Evolutionary conservation across 129 eudicot species (phyloP).

Genomic region (Flaveria brownii): DNA sequence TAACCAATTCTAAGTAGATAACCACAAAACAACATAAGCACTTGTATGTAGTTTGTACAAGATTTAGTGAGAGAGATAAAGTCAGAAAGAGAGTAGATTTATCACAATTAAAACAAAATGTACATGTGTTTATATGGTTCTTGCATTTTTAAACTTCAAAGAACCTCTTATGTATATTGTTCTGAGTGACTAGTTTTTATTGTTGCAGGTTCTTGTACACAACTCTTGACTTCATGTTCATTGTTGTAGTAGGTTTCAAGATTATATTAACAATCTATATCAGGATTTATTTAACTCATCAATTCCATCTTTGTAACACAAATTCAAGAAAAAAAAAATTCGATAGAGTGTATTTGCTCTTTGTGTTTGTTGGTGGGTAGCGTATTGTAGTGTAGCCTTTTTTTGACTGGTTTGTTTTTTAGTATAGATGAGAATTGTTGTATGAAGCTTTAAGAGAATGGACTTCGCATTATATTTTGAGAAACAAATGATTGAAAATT

Average conservation of each 20-base stretch:
- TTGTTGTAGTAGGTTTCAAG: slow-evolving; percentile 13
- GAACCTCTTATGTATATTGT: neutral
- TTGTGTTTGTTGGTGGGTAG: neutral
- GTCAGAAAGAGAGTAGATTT: neutral
- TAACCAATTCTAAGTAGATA: neutral
- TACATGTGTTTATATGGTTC: neutral
- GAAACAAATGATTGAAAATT: neutral
- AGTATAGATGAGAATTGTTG: neutral
- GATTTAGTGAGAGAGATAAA: neutral
- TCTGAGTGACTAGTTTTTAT: slow-evolving; percentile 9
- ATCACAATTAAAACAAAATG: too few relatives aligned
- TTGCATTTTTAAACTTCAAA: neutral
- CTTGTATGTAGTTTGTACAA: neutral
- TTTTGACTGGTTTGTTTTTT: neutral
- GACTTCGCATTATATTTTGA: slow-evolving; percentile 1
- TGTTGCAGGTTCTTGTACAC: slow-evolving; percentile 24
- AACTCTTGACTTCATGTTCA: neutral
- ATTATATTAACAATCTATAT: neutral
- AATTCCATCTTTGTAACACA: neutral
- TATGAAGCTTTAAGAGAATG: neutral
- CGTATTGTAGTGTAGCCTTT: neutral
- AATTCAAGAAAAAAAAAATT: slow-evolving; percentile 6
- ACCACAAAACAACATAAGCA: neutral
- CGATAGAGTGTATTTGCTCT: neutral
- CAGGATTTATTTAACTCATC: neutral